phyloP scores from a whole-genome alignment of 805 yeast genomes.

The Suhomyces faveliae region DNA sequence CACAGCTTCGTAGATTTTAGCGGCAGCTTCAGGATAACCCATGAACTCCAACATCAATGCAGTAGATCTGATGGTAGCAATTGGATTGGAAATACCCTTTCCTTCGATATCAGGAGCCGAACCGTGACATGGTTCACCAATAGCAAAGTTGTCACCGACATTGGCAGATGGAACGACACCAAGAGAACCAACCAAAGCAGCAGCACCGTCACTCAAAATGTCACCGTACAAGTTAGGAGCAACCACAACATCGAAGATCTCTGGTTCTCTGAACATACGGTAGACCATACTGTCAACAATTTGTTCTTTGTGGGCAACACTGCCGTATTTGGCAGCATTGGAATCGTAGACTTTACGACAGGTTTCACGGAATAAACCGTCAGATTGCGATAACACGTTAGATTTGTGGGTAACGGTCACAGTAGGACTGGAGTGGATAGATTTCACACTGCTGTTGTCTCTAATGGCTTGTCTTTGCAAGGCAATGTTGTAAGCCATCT shows the following conservation, averaged over 20 bases:
- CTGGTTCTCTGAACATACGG: constrained; percentile 98
- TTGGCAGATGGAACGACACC: constrained; percentile 99
- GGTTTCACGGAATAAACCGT: constrained; percentile 94
- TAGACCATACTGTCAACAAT: constrained; percentile 99
- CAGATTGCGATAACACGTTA: constrained; percentile 87
- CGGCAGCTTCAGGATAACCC: constrained; percentile 88
- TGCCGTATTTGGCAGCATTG: constrained; percentile 54
- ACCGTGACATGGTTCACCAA: constrained; percentile 99
- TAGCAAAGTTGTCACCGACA: constrained; percentile 93
- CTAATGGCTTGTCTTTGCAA: constrained; percentile 83
- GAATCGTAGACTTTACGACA: constrained; percentile 59
- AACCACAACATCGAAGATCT: constrained; percentile 94
- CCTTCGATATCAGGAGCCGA: constrained; percentile 99
- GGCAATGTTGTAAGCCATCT: constrained; percentile 90
- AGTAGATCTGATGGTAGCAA: constrained; percentile 96
- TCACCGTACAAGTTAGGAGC: constrained; percentile 99
- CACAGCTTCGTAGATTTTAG: constrained; percentile 88
- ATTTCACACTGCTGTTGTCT: constrained; percentile 42
- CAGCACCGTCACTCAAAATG: constrained; percentile 95
- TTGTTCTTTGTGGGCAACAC: constrained; percentile 82
- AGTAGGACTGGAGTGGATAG: constrained; percentile 50
- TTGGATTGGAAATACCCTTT: constrained; percentile 89
- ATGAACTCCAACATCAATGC: constrained; percentile 96
- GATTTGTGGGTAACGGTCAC: constrained; percentile 96
- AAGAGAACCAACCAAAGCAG: constrained; percentile 94